Percentiles rank a stretch among this genome's conserved stretches.
Conservation (phyloP, 768 basidiomycete species). For the Suillus discolor region DNA sequence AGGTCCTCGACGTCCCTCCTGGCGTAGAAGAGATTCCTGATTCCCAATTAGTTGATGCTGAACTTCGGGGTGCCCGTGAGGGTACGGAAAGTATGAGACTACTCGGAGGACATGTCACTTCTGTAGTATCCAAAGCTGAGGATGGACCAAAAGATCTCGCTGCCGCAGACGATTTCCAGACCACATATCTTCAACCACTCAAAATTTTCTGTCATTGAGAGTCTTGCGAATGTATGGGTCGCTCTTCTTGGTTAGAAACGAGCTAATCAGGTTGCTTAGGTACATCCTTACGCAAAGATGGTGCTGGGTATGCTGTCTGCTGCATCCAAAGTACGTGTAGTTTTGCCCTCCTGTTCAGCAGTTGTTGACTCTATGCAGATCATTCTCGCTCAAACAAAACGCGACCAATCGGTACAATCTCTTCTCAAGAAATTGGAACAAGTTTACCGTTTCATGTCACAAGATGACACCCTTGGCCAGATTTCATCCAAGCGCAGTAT, state of each 20-base stretch:
- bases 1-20: not conserved
- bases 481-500: not conserved
- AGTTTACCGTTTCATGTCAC: slow-evolving; percentile 3
- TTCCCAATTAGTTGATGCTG: not conserved
- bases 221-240: not conserved
- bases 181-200: slow-evolving; percentile 10
- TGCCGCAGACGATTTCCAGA: not conserved
- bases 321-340: not conserved
- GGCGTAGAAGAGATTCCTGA: not conserved
- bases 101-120: not conserved
- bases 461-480: not conserved
- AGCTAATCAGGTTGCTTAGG: not conserved
- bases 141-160: not conserved
- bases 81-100: not conserved
- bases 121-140: not conserved
- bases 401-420: slow-evolving; percentile 4
- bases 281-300: slow-evolving; percentile 12
- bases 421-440: slow-evolving; percentile 1
- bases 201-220: not conserved
- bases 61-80: not conserved
- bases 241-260: not conserved
- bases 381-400: slow-evolving; percentile 9
- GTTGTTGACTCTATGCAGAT: not conserved
- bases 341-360: not conserved
- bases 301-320: slow-evolving; percentile 5